Evolutionary conservation across 257 asterid species (phyloP), one percentile per base, ranked within the genome.

Genomic region (Apocynum venetum): DNA sequence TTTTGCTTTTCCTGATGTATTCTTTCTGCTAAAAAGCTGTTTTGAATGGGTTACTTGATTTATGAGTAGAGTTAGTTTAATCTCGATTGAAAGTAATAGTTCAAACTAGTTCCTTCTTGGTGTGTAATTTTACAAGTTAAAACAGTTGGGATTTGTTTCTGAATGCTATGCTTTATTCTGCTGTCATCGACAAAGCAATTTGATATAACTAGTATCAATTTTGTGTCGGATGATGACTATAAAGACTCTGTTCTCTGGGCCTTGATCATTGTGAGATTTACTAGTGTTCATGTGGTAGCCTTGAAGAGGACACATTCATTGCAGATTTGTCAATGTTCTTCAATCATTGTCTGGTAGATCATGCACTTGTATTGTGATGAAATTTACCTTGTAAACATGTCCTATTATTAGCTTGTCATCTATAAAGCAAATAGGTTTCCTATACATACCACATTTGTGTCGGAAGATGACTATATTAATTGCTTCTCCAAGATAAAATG

Each of bases 381-480:
- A 11, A 0, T 69, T 31, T 35, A 60, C 9, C 61, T 49, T 48
- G 31, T 13, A 36, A 31, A 51, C 1, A 46, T 74, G 3, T 44
- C 41, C 3, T 43, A 0, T 31, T 5, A 35, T 38, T 35, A n/a
- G 8, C 73, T 59, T 7, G 85, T 83, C 90, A 87, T 86, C 89
- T 51, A 76, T 79, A 80, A 86, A 86, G 87, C 89, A 87, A 77
- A 61, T 80, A 78, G 89, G 84, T 81, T 15, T 44, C 4, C 8
- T 73, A 8, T 36, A 9, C 1, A 31, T 80, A 59, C 82, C 85
- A 76, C 77, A 41, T 66, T 80, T 82, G 86, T 88, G 89, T 88
- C 84, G 71, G 79, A 80, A 73, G 79, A 76, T 83, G 83, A 80
- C 82, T 47, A 68, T 19, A 76, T 47, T 4, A 40, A 59, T 52